Evolutionary conservation across 2,329 filamentous ascomycete genomes (phyloP).

Genomic region (Trichoderma gracile): DNA sequence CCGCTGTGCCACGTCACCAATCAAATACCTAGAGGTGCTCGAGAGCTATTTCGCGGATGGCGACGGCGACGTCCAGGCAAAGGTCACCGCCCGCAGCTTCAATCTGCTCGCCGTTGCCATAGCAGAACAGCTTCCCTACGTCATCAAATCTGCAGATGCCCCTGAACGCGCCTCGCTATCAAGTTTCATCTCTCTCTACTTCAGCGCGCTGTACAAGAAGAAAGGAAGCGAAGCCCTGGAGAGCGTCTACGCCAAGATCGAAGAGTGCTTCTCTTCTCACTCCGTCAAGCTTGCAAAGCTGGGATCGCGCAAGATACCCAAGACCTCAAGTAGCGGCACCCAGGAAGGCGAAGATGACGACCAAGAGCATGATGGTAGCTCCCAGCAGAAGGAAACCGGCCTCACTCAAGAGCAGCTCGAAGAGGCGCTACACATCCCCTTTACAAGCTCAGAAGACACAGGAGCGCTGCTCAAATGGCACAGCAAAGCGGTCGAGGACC

Average conservation of each 20-base stretch:
- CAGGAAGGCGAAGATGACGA: conserved; percentile 26
- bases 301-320: conserved; percentile 24
- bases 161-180: conserved; percentile 51
- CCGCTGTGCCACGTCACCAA: conserved; percentile 71
- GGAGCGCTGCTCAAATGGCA: conserved; percentile 64
- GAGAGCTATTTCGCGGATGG: conserved; percentile 46
- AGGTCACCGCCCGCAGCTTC: conserved; percentile 28
- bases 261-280: conserved; percentile 35
- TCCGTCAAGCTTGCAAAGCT: conserved; percentile 32
- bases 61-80: conserved; percentile 33
- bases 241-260: conserved; percentile 37
- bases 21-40: conserved; percentile 78
- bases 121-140: conserved; percentile 76
- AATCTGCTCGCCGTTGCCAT: conserved; percentile 71
- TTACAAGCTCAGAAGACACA: conserved; percentile 52
- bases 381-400: conserved; percentile 23
- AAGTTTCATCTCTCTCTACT: conserved; percentile 58
- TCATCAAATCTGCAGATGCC: conserved; percentile 52
- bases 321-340: conserved; percentile 27
- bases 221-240: conserved; percentile 42
- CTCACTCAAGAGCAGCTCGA: conserved; percentile 50
- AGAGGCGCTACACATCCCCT: conserved; percentile 53
- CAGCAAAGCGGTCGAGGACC: conserved; percentile 73
- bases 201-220: conserved; percentile 56
- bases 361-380: not conserved